phyloP scores from a whole-genome alignment of 805 yeast species.

The Starmerella apicola region DNA sequence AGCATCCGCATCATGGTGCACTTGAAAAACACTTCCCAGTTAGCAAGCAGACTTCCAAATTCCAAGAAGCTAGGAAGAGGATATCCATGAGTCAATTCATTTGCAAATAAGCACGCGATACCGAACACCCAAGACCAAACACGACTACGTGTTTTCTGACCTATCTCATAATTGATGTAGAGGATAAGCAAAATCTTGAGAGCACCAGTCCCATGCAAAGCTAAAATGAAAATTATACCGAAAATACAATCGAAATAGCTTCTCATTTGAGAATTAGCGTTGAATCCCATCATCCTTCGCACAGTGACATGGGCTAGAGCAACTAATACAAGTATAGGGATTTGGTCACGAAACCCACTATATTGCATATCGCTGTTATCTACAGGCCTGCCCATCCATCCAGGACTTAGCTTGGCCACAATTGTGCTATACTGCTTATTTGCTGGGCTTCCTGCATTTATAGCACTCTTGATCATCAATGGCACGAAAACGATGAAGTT shows the following conservation, averaged over 20 bases:
- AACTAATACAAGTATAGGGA: slow-evolving; percentile 47
- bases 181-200: slow-evolving; percentile 51
- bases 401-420: slow-evolving; percentile 50
- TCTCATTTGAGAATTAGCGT: slow-evolving; percentile 25
- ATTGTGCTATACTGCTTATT: slow-evolving; percentile 57
- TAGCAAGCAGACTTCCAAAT: slow-evolving; percentile 60
- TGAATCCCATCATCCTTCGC: slow-evolving; percentile 29
- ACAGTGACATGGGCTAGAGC: slow-evolving; percentile 41
- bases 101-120: slow-evolving; percentile 60
- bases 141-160: slow-evolving; percentile 7
- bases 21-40: slow-evolving; percentile 96
- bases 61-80: slow-evolving; percentile 46
- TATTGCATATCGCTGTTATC: slow-evolving; percentile 91
- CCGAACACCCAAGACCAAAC: slow-evolving; percentile 64
- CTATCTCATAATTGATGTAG: slow-evolving; percentile 39
- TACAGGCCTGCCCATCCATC: slow-evolving; percentile 73
- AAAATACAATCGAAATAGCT: slow-evolving; percentile 58
- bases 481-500: slow-evolving; percentile 66
- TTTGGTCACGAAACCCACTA: slow-evolving; percentile 71
- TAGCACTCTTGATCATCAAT: slow-evolving; percentile 65
- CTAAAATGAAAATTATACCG: slow-evolving; percentile 55
- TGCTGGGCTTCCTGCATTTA: slow-evolving; percentile 40
- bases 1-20: slow-evolving; percentile 75
- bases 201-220: slow-evolving; percentile 69
- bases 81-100: slow-evolving; percentile 50